Conservation (phyloP, 805 yeast species). For the Suhomyces kilbournensis region DNA sequence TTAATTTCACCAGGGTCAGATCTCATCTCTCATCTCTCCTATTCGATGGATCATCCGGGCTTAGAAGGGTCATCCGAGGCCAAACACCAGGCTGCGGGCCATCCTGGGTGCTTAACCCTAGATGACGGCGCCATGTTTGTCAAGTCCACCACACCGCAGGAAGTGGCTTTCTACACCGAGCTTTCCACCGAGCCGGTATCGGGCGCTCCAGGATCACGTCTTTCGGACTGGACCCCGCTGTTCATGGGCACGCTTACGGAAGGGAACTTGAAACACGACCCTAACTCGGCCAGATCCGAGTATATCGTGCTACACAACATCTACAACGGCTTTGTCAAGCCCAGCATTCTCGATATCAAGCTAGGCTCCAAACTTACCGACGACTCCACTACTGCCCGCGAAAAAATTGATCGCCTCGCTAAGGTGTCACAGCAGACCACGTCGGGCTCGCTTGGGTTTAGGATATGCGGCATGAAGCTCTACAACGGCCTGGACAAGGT, state of each 20-base stretch:
- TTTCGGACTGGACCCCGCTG: constrained; percentile 60
- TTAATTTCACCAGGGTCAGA: neutral
- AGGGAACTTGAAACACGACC: constrained; percentile 25
- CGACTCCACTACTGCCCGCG: constrained; percentile 47
- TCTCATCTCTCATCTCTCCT: neutral
- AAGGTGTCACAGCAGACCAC: constrained; percentile 72
- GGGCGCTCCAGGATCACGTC: constrained; percentile 25
- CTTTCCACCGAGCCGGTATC: constrained; percentile 12
- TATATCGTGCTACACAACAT: constrained; percentile 72
- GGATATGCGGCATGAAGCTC: constrained; percentile 88
- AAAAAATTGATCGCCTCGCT: constrained; percentile 58
- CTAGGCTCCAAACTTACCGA: constrained; percentile 75
- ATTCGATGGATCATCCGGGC: neutral
- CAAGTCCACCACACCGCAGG: constrained; percentile 64
- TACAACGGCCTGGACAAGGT: constrained; percentile 15
- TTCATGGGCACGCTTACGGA: constrained; percentile 58
- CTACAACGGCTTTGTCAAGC: constrained; percentile 56
- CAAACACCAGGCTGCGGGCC: constrained; percentile 89
- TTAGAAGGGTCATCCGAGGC: neutral
- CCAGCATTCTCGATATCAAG: constrained; percentile 80
- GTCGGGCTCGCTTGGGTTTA: constrained; percentile 68
- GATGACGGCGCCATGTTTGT: constrained; percentile 66
- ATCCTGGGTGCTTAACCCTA: constrained; percentile 69
- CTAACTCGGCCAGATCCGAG: constrained; percentile 12
- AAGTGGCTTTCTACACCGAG: constrained; percentile 67